Evolutionary conservation across 441 rosid species (phyloP).

Genomic region (Raphanus hybrid): DNA sequence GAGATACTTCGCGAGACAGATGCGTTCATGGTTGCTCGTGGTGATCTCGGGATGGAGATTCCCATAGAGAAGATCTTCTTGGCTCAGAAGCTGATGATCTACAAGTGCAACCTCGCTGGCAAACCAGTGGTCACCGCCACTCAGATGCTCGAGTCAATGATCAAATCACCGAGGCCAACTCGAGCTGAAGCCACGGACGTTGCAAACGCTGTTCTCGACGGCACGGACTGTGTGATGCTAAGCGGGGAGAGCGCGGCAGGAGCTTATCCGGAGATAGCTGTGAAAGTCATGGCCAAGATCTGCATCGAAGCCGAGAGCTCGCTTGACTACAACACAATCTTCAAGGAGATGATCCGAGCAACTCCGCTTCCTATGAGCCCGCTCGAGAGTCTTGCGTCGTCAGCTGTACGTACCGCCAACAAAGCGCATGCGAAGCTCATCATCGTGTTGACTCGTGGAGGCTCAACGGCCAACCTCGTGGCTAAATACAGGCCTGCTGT

Average conservation of each 20-base stretch:
- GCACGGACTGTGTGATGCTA: not conserved
- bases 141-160: constrained; percentile 1
- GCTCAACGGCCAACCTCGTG: not conserved
- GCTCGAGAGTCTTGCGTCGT: not conserved
- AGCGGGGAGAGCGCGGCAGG: not conserved
- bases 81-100: constrained; percentile 6
- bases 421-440: constrained; percentile 1
- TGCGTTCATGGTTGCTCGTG: constrained; percentile 96
- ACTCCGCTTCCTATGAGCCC: not conserved
- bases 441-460: not conserved
- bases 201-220: not conserved
- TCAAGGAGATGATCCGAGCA: constrained; percentile 7
- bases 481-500: constrained; percentile 2
- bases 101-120: constrained; percentile 2
- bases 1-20: constrained; percentile 91
- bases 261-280: not conserved
- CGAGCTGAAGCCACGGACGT: not conserved
- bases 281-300: constrained; percentile 3
- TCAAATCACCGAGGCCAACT: constrained; percentile 7
- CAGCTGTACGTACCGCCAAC: not conserved
- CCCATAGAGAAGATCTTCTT: not conserved
- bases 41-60: constrained; percentile 43
- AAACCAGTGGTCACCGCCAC: constrained; percentile 10
- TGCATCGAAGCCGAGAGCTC: constrained; percentile 1
- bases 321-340: not conserved